phyloP scores from a whole-genome alignment of 208 protist genomes.

The Balamuthia mandrillaris region DNA sequence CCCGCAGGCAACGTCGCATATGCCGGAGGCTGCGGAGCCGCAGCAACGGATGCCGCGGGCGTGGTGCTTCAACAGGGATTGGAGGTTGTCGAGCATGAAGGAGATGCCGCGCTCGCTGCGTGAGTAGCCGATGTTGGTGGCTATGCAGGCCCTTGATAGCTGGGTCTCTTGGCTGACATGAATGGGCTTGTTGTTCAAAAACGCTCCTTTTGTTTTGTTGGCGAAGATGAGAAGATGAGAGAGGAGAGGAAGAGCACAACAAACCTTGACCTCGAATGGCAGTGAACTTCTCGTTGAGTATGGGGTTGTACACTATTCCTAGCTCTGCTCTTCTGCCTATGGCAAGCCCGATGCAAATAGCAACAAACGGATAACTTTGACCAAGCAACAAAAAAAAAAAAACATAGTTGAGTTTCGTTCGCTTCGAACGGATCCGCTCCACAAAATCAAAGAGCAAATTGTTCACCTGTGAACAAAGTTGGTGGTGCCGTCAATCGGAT shows the following conservation, averaged over 20 bases:
- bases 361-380: conserved; percentile 47
- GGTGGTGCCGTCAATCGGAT: conserved; percentile 60
- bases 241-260: no score
- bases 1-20: conserved; percentile 44
- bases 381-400: background rate
- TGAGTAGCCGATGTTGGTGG: conserved; percentile 36
- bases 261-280: background rate
- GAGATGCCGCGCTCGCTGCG: background rate
- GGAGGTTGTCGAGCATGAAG: conserved; percentile 30
- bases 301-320: conserved; percentile 52
- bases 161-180: background rate
- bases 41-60: conserved; percentile 41
- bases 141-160: background rate
- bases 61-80: background rate
- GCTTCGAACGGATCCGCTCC: no score
- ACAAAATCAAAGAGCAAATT: background rate
- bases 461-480: conserved; percentile 56
- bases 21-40: conserved; percentile 49
- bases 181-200: conserved; percentile 24
- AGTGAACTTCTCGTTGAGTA: conserved; percentile 43
- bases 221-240: background rate
- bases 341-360: conserved; percentile 51
- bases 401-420: no score
- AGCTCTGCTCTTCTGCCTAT: conserved; percentile 40
- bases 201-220: background rate